Evolutionary conservation across 371 early-diverging fungal genomes (phyloP).

Genomic region (Mycotypha africana): DNA sequence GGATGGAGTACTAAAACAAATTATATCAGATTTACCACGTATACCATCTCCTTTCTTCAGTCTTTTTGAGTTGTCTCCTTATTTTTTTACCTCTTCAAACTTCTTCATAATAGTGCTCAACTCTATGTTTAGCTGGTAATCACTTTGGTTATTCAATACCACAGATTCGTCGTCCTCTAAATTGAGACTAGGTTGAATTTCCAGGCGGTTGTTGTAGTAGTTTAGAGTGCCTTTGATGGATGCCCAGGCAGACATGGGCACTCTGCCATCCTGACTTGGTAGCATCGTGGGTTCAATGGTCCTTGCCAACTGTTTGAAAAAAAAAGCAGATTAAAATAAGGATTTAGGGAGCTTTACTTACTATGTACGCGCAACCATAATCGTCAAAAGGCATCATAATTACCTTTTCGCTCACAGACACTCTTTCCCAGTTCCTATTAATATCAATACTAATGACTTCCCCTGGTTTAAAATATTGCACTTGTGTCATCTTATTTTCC

Average conservation of each 20-base stretch:
- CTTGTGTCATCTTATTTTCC: no score
- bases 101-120: conserved; percentile 15
- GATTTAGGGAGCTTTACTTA: no score
- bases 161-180: conserved; percentile 11
- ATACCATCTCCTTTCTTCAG: background rate
- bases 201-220: conserved; percentile 20
- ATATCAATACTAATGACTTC: conserved; percentile 23
- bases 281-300: conserved; percentile 10
- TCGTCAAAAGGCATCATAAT: background rate
- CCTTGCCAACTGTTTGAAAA: conserved; percentile 14
- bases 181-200: conserved; percentile 10
- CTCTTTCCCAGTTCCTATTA: conserved; percentile 25
- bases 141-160: conserved; percentile 8
- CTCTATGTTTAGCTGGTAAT: conserved; percentile 8
- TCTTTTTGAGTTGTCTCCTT: background rate
- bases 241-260: conserved; percentile 14
- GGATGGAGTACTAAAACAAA: conserved; percentile 13
- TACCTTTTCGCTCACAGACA: conserved; percentile 34
- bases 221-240: conserved; percentile 18
- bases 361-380: no score
- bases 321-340: background rate
- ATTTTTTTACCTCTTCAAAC: conserved; percentile 20
- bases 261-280: conserved; percentile 3
- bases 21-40: background rate
- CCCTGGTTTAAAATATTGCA: conserved; percentile 23